phyloP scores from a whole-genome alignment of 179 eudicot species.

The Heliamphora pulchella region DNA sequence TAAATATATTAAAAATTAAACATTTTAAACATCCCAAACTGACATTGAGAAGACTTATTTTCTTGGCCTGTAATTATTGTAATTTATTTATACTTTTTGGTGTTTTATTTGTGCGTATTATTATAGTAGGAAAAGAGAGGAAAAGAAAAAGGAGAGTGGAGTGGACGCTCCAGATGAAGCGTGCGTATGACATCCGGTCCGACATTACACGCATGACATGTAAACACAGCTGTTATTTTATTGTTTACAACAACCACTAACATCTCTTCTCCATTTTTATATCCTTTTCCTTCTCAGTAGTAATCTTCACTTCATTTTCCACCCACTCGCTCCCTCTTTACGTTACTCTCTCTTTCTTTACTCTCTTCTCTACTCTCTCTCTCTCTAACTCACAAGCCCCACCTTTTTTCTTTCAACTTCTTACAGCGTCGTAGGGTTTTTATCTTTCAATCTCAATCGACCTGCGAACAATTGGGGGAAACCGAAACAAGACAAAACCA shows the following conservation, averaged over 20 bases:
- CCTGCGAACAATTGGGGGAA: conserved; percentile 26
- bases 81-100: too few relatives aligned
- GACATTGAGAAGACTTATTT: too few relatives aligned
- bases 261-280: not conserved
- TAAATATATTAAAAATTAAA: too few relatives aligned
- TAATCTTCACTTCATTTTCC: not conserved
- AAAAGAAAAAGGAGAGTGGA: too few relatives aligned
- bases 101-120: too few relatives aligned
- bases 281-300: not conserved
- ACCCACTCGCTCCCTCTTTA: not conserved
- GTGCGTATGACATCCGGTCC: not conserved
- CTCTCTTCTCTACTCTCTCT: not conserved
- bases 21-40: too few relatives aligned
- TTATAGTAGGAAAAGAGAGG: too few relatives aligned
- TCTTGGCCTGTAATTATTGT: too few relatives aligned
- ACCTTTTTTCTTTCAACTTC: not conserved
- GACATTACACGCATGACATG: conserved; percentile 9
- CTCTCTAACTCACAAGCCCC: not conserved
- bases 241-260: not conserved
- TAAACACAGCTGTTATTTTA: conserved; percentile 18
- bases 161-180: not conserved
- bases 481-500: conserved; percentile 23
- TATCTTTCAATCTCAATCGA: conserved; percentile 21
- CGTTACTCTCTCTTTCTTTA: not conserved
- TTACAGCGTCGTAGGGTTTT: conserved; percentile 12